A percentile compares a stretch with the other conserved stretches of the same genome.
Evolutionary conservation across 305 asterid species (phyloP).

Genomic region (Stenogyne calaminthoides): DNA sequence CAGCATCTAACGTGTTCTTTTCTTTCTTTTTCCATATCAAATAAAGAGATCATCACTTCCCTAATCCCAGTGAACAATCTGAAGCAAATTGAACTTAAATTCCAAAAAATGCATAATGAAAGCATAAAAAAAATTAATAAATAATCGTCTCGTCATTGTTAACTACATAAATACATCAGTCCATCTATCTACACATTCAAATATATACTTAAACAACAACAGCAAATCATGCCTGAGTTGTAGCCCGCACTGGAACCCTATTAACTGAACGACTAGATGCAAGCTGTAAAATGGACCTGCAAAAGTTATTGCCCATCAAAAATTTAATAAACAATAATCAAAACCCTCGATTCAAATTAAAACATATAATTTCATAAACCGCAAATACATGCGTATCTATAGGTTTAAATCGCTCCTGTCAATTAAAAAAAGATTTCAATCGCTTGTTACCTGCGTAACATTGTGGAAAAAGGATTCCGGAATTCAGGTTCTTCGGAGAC

Average conservation of each 20-base stretch:
- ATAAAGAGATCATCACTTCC: constrained; percentile 11
- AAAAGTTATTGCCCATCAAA: constrained; percentile 30
- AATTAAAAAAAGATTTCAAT: background rate
- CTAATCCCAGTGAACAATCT: constrained; percentile 23
- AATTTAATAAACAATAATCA: background rate
- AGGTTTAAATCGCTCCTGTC: background rate
- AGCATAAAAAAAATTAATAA: background rate
- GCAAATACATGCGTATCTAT: background rate
- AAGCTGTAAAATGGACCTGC: constrained; percentile 80
- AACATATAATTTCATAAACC: background rate
- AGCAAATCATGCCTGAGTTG: constrained; percentile 59
- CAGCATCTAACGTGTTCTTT: background rate
- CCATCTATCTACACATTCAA: background rate
- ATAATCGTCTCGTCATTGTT: background rate
- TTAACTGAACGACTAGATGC: constrained; percentile 51
- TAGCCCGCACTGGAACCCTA: constrained; percentile 63
- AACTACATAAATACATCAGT: constrained; percentile 16
- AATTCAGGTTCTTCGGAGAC: constrained; percentile 28
- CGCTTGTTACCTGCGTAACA: constrained; percentile 41
- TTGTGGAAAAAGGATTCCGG: constrained; percentile 31
- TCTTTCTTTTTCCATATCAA: background rate
- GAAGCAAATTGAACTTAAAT: constrained; percentile 8
- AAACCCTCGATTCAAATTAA: constrained; percentile 31
- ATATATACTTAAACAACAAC: constrained; percentile 1
- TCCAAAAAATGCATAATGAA: constrained; percentile 15